These are phyloP conservation scores for Acacia melanoxylon DNA, from an alignment of 306 rosid species.

Conservation along the genomic window DNA sequence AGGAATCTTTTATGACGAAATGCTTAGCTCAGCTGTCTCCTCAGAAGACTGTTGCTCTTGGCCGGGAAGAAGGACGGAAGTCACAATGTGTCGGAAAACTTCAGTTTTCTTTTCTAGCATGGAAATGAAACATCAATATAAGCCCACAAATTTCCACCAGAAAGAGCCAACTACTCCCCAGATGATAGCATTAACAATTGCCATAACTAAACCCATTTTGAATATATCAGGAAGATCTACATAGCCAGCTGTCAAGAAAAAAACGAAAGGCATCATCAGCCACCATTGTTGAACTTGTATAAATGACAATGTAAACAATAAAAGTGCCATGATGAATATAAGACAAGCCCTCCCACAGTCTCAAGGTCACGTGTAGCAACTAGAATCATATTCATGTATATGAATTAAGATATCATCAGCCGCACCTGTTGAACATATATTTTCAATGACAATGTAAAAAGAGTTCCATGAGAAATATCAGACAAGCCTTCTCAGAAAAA, in stretches of 20 bases:
- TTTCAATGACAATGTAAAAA: constrained; percentile 3
- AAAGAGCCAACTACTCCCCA: constrained; percentile 76
- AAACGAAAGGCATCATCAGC: constrained; percentile 36
- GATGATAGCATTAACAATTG: constrained; percentile 66
- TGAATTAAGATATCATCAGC: constrained; percentile 34
- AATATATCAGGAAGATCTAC: constrained; percentile 82
- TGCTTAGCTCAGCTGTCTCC: constrained; percentile 47
- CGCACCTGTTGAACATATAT: constrained; percentile 13
- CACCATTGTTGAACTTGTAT: constrained; percentile 17
- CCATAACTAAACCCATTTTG: constrained; percentile 74
- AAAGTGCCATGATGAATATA: neutral
- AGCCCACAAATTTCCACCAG: constrained; percentile 96
- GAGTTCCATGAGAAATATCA: neutral
- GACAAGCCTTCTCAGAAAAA: constrained; percentile 4
- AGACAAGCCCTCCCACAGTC: constrained; percentile 5
- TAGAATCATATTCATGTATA: neutral
- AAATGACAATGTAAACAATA: constrained; percentile 1
- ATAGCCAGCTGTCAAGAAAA: constrained; percentile 78
- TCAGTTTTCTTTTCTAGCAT: constrained; percentile 40
- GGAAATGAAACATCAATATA: constrained; percentile 55
- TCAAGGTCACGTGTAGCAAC: constrained; percentile 3
- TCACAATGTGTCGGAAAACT: constrained; percentile 27
- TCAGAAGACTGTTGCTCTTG: constrained; percentile 32
- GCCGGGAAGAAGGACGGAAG: constrained; percentile 37
- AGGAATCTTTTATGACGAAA: constrained; percentile 27